These are phyloP conservation scores for Kodamaea ohmeri DNA, from an alignment of 1,139 yeast genomes.

Conservation along the genomic window DNA sequence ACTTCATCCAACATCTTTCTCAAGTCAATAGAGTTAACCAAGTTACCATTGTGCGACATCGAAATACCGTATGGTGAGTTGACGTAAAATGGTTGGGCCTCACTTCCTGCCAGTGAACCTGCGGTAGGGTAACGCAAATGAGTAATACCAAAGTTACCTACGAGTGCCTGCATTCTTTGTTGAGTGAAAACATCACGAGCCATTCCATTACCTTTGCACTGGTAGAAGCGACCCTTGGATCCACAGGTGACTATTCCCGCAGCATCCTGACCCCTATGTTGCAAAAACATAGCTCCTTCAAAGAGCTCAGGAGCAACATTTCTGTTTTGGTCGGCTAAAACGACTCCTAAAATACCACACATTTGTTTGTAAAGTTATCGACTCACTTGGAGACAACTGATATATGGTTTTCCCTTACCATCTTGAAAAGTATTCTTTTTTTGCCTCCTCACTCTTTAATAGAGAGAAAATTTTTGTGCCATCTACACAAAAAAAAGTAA, in stretches of 20 bases:
- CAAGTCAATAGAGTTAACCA: constrained; percentile 81
- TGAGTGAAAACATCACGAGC: constrained; percentile 95
- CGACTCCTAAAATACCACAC: constrained; percentile 96
- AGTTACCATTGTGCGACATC: constrained; percentile 89
- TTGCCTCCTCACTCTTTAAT: constrained; percentile 1
- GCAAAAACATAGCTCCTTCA: constrained; percentile 91
- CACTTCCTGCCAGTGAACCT: constrained; percentile 94
- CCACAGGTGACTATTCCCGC: constrained; percentile 99
- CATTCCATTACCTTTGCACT: constrained; percentile 99
- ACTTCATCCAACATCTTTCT: constrained; percentile 81
- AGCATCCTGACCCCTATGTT: constrained; percentile 98
- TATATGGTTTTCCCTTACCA: constrained; percentile 3
- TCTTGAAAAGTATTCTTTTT: constrained; percentile 3
- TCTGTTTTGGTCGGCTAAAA: constrained; percentile 69
- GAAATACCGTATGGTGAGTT: constrained; percentile 94
- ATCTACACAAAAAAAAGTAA: constrained; percentile 6
- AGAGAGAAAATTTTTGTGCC: constrained; percentile 8
- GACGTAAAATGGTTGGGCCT: constrained; percentile 98
- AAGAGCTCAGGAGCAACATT: constrained; percentile 85
- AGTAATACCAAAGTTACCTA: constrained; percentile 94
- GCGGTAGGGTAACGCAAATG: constrained; percentile 98
- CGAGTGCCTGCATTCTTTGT: constrained; percentile 69
- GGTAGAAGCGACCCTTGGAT: constrained; percentile 86
- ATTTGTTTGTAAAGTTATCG: constrained; percentile 29
- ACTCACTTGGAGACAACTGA: constrained; percentile 1